phyloP scores from a whole-genome alignment of 1,284 basidiomycete species.

The Abortiporus biennis region DNA sequence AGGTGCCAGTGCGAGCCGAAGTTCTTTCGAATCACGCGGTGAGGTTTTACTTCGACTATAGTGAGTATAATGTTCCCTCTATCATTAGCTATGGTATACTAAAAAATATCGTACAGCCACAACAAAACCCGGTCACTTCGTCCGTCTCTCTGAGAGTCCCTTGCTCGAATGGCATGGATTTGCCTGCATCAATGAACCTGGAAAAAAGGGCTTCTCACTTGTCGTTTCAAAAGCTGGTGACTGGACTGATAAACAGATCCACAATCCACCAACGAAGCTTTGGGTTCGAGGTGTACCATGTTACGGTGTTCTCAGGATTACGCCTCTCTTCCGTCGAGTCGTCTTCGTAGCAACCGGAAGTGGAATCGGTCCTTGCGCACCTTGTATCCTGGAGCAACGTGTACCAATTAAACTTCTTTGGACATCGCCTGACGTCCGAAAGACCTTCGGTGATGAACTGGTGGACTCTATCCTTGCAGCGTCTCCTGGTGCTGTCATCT shows the following conservation, averaged over 20 bases:
- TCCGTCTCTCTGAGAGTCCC: conserved; percentile 46
- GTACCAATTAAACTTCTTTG: conserved; percentile 51
- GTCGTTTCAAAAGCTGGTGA: conserved; percentile 56
- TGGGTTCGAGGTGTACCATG: conserved; percentile 56
- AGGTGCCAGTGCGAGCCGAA: conserved; percentile 46
- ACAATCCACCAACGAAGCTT: conserved; percentile 43
- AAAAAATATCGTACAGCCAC: conserved; percentile 24
- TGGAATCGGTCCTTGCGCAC: conserved; percentile 55
- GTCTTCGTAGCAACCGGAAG: conserved; percentile 58
- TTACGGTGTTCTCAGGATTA: conserved; percentile 53
- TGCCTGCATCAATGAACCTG: conserved; percentile 47
- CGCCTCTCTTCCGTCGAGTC: conserved; percentile 50
- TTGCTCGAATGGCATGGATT: conserved; percentile 59
- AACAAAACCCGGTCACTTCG: conserved; percentile 48
- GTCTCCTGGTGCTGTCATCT: conserved; percentile 49
- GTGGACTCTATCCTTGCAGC: conserved; percentile 49
- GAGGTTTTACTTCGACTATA: conserved; percentile 51
- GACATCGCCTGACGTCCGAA: conserved; percentile 53
- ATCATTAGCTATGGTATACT: conserved; percentile 3
- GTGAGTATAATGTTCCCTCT: conserved; percentile 21
- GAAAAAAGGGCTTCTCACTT: conserved; percentile 48
- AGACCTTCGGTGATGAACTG: conserved; percentile 53
- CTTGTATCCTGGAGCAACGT: conserved; percentile 43
- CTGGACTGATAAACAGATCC: conserved; percentile 50
- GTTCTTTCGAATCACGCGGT: conserved; percentile 53